Conservation (phyloP, 768 basidiomycete species). For the Butyriboletus loyo region DNA sequence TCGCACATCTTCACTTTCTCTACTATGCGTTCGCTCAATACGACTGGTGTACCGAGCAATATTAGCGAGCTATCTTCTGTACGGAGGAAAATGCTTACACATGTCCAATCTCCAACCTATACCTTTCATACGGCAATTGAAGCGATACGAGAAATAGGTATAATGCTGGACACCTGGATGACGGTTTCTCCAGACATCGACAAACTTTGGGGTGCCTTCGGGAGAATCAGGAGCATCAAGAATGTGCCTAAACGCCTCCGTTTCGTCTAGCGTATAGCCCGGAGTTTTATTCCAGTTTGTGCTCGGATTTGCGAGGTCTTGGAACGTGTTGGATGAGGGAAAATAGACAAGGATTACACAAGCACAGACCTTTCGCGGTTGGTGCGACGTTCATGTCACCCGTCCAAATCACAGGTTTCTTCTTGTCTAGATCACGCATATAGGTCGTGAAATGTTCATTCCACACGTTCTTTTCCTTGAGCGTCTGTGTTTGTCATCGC, state of each 20-base stretch:
- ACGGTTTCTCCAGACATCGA: conserved; percentile 76
- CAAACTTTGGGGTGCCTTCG: conserved; percentile 45
- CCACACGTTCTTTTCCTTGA: conserved; percentile 77
- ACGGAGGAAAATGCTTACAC: conserved; percentile 47
- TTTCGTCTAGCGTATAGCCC: conserved; percentile 83
- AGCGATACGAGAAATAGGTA: conserved; percentile 82
- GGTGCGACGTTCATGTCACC: conserved; percentile 89
- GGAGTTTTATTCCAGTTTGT: conserved; percentile 86
- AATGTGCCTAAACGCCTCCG: conserved; percentile 67
- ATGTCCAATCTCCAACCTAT: conserved; percentile 87
- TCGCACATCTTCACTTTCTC: conserved; percentile 76
- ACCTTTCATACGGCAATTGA: conserved; percentile 75
- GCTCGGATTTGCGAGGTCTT: conserved; percentile 68
- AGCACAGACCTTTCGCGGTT: conserved; percentile 55
- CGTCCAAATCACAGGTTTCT: conserved; percentile 84
- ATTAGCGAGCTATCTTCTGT: conserved; percentile 1
- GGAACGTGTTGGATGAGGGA: neutral
- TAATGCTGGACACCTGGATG: conserved; percentile 73
- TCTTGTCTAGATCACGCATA: conserved; percentile 66
- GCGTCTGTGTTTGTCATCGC: conserved; percentile 44
- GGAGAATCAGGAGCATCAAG: conserved; percentile 48
- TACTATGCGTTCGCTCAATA: conserved; percentile 67
- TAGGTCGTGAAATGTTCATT: conserved; percentile 72
- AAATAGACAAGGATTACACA: neutral
- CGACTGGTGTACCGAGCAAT: conserved; percentile 43